These are phyloP conservation scores for Lolium perenne DNA, from an alignment of 176 grass and related monocot species.

Conservation along the genomic window DNA sequence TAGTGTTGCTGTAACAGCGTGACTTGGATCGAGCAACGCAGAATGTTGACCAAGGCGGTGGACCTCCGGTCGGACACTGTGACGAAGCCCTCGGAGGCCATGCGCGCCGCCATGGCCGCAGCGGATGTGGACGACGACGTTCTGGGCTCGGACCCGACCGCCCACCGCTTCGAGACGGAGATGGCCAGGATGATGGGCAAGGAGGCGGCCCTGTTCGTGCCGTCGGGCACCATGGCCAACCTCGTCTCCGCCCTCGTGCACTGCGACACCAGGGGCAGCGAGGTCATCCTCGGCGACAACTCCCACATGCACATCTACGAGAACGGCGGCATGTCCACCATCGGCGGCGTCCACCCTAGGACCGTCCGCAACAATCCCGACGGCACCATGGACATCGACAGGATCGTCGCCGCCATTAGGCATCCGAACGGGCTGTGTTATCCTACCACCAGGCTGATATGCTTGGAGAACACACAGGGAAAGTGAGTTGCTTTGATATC, in stretches of 20 bases:
- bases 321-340: constrained; percentile 81
- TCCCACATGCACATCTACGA: constrained; percentile 90
- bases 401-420: constrained; percentile 68
- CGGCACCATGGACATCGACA: constrained; percentile 79
- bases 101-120: constrained; percentile 84
- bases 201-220: constrained; percentile 85
- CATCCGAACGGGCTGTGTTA: constrained; percentile 50
- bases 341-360: constrained; percentile 78
- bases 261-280: constrained; percentile 80
- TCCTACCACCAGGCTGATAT: constrained; percentile 78
- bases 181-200: constrained; percentile 75
- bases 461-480: constrained; percentile 89
- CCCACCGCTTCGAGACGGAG: constrained; percentile 59
- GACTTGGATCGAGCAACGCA: neutral
- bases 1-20: neutral
- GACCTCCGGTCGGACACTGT: constrained; percentile 97
- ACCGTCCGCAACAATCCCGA: constrained; percentile 77
- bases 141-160: constrained; percentile 72
- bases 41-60: constrained; percentile 65
- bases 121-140: constrained; percentile 92
- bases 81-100: constrained; percentile 76
- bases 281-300: constrained; percentile 80
- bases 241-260: constrained; percentile 81
- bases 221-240: constrained; percentile 96
- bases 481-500: constrained; percentile 58